Conservation (phyloP, 176 grass and related monocot species). For the Musa acuminata region DNA sequence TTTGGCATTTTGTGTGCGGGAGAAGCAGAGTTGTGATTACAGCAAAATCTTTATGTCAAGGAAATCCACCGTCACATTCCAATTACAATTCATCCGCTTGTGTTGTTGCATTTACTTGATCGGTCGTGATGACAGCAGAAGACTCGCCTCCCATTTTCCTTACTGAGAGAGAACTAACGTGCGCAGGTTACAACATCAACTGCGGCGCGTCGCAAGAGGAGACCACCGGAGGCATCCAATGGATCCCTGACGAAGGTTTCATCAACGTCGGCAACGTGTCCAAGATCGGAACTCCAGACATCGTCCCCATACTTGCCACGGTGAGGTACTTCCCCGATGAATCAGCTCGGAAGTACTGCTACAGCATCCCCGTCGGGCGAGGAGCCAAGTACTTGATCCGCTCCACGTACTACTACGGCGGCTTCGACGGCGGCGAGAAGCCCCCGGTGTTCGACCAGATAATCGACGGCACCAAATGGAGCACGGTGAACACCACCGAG, state of each 20-base stretch:
- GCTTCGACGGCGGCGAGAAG: conserved; percentile 59
- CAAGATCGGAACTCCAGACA: conserved; percentile 23
- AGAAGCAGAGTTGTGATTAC: neutral
- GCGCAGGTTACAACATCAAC: conserved; percentile 68
- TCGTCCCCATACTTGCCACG: conserved; percentile 48
- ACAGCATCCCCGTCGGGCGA: conserved; percentile 46
- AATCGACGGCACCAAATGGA: conserved; percentile 73
- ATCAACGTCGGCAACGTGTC: conserved; percentile 45
- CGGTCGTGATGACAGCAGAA: neutral
- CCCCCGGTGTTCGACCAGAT: conserved; percentile 92
- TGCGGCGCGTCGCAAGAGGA: conserved; percentile 57
- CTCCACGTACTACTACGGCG: conserved; percentile 86
- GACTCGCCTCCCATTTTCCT: neutral
- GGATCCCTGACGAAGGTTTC: conserved; percentile 59
- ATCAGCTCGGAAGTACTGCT: conserved; percentile 75
- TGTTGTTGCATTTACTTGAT: neutral
- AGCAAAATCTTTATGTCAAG: too few species aligned
- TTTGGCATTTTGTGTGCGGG: neutral
- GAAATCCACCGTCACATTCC: too few species aligned
- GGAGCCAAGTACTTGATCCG: conserved; percentile 76
- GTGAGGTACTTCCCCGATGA: conserved; percentile 66
- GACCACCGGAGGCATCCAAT: conserved; percentile 42
- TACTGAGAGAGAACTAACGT: neutral
- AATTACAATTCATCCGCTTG: neutral
- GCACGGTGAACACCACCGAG: conserved; percentile 55